Evolutionary conservation across 2,329 filamentous ascomycete species (phyloP).

Genomic region (Escovopsis sp.): DNA sequence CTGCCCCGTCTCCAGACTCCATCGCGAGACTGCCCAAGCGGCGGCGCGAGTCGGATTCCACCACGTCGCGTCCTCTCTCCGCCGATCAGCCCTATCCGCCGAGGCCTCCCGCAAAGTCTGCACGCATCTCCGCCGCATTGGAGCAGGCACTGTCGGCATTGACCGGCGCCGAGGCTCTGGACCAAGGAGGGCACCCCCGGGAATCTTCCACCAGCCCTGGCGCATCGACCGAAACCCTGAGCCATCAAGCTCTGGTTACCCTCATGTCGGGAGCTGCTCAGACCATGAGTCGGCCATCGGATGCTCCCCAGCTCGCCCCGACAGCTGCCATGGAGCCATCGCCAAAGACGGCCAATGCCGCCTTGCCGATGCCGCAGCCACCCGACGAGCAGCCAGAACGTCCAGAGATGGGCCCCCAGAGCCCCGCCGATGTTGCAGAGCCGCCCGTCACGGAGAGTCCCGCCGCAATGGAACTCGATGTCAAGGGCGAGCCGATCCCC

Average conservation of each 20-base stretch:
- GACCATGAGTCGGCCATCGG: conserved; percentile 39
- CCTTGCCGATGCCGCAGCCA: conserved; percentile 17
- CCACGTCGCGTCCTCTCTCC: conserved; percentile 18
- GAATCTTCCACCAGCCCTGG: conserved; percentile 25
- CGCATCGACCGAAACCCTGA: conserved; percentile 36
- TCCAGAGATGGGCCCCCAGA: conserved; percentile 29
- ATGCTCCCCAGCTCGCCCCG: conserved; percentile 30
- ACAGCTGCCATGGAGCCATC: conserved; percentile 28
- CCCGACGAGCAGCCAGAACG: conserved; percentile 19
- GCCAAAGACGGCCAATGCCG: conserved; percentile 19
- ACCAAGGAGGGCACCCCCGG: conserved; percentile 34
- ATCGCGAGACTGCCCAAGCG: conserved; percentile 28
- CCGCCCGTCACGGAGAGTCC: conserved; percentile 32
- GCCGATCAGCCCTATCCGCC: conserved; percentile 20
- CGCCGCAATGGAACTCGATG: conserved; percentile 38
- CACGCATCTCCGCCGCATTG: conserved; percentile 30
- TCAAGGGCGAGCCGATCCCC: conserved; percentile 21
- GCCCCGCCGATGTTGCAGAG: conserved; percentile 26
- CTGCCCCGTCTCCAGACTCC: conserved; percentile 24
- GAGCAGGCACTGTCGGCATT: conserved; percentile 30
- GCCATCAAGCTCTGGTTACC: conserved; percentile 36
- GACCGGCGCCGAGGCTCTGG: conserved; percentile 37
- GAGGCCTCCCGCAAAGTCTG: conserved; percentile 37
- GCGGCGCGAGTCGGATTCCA: conserved; percentile 31
- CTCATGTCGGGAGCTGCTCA: conserved; percentile 37